Evolutionary conservation across 805 yeast species (phyloP).

Genomic region (Candida chilensis): DNA sequence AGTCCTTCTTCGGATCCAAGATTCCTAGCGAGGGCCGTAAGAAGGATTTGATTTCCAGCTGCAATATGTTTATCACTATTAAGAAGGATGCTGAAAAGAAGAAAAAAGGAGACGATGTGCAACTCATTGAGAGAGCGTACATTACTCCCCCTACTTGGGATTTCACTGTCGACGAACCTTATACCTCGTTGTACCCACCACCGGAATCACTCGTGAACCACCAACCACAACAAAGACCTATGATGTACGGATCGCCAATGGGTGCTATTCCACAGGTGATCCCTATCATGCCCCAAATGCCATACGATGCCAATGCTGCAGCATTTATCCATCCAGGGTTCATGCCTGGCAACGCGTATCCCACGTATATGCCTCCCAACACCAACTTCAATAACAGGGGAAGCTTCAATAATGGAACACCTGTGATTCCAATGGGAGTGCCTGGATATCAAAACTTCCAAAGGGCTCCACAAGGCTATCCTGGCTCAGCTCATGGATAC

Average conservation of each 20-base stretch:
- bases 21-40: slow-evolving; percentile 15
- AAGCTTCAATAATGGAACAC: background rate
- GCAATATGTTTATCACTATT: slow-evolving; percentile 44
- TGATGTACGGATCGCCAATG: background rate
- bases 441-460: slow-evolving; percentile 1
- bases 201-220: no score
- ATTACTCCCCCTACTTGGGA: slow-evolving; percentile 76
- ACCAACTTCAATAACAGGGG: background rate
- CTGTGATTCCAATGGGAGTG: background rate
- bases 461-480: slow-evolving; percentile 1
- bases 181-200: slow-evolving; percentile 43
- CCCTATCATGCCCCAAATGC: slow-evolving; percentile 1
- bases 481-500: background rate
- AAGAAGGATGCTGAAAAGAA: slow-evolving; percentile 17
- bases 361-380: background rate
- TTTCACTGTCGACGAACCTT: slow-evolving; percentile 46
- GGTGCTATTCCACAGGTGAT: slow-evolving; percentile 1
- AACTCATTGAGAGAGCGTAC: slow-evolving; percentile 53
- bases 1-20: slow-evolving; percentile 26
- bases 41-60: slow-evolving; percentile 28
- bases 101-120: slow-evolving; percentile 14
- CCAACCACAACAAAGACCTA: background rate
- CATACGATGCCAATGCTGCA: slow-evolving; percentile 1
- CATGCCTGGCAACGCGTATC: background rate
- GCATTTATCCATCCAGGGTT: background rate